Evolutionary conservation across 148 eudicot species (phyloP), one percentile per base, ranked within the genome.

Genomic region (Cornus kousa): DNA sequence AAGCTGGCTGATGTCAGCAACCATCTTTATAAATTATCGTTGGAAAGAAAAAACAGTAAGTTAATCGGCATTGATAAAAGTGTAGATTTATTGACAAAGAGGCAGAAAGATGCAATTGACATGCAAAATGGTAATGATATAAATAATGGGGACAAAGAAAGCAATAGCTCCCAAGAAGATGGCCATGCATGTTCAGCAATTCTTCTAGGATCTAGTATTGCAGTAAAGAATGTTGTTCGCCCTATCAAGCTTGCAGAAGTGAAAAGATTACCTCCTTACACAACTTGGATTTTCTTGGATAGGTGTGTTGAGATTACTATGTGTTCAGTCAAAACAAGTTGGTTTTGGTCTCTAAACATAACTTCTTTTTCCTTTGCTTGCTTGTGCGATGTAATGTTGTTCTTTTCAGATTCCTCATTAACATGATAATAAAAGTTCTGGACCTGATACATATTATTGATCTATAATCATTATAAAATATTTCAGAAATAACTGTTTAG

Each of bases 211-310:
- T 81, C 94, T 71, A 89, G 90, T 78, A 88, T 94, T 73, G 91
- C 97, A 74, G 89, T 88, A 24, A 96, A 92, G 86, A 91, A 87
- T 85, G 89, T 92, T 73, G 93, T 96, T 80, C 86, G 90, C n/a
- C 97, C 98, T 32, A 90, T 88, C 72, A 94, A 80, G 83, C 94
- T 96, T 81, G 85, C 91, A 7, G 97, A 90, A 87, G 93, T 88
- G 76, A 87, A 91, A 83, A 87, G 78, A 83, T 74, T 96, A 23
- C 97, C 99, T 13, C 92, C 98, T 67, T 96, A 96, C 83, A 96
- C 99, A 28, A 89, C 98, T 39, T 96, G 99, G 99, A 86, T 91
- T 50, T 96, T 96, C 78, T 83, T 96, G 84, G 97, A 96, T 77
- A 88, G 98, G 99, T 96, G 50, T 74, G 87, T 78, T 74, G 57